A percentile compares a stretch with the other conserved stretches of the same genome.
Evolutionary conservation across 2,329 filamentous ascomycete species (phyloP).

Genomic region (Venturia nashicola): DNA sequence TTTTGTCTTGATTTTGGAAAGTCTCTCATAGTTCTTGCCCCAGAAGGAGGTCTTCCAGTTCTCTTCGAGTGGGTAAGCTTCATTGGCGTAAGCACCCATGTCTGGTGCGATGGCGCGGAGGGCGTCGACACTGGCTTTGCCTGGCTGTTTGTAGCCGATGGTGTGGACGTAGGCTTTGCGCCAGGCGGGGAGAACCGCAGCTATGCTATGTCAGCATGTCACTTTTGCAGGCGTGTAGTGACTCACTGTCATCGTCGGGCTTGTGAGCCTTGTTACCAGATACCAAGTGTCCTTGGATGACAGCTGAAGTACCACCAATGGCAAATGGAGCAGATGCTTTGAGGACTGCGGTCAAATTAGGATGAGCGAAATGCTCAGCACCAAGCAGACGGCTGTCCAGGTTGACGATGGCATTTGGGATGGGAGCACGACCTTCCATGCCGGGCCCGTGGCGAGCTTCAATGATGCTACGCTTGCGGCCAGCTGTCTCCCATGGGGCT

Average conservation of each 20-base stretch:
- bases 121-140: background rate
- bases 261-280: slow-evolving; percentile 1
- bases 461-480: slow-evolving; percentile 8
- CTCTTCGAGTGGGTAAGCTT: slow-evolving; percentile 6
- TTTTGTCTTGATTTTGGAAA: slow-evolving; percentile 10
- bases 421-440: background rate
- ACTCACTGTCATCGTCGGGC: slow-evolving; percentile 5
- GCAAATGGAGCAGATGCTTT: background rate
- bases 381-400: slow-evolving; percentile 9
- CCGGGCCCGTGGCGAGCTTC: slow-evolving; percentile 1
- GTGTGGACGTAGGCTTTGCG: slow-evolving; percentile 5
- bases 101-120: slow-evolving; percentile 6
- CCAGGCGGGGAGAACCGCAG: slow-evolving; percentile 4
- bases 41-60: slow-evolving; percentile 11
- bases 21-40: slow-evolving; percentile 8
- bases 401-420: background rate
- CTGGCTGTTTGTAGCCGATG: background rate
- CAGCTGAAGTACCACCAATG: background rate
- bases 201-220: background rate
- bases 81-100: slow-evolving; percentile 8
- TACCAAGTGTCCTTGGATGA: slow-evolving; percentile 5
- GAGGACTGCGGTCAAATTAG: slow-evolving; percentile 4
- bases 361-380: background rate
- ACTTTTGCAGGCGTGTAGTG: too few species aligned
- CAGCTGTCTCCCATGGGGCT: background rate